Evolutionary conservation across 495 filamentous ascomycete genomes (phyloP).

Genomic region (Sordaria brevicollis): DNA sequence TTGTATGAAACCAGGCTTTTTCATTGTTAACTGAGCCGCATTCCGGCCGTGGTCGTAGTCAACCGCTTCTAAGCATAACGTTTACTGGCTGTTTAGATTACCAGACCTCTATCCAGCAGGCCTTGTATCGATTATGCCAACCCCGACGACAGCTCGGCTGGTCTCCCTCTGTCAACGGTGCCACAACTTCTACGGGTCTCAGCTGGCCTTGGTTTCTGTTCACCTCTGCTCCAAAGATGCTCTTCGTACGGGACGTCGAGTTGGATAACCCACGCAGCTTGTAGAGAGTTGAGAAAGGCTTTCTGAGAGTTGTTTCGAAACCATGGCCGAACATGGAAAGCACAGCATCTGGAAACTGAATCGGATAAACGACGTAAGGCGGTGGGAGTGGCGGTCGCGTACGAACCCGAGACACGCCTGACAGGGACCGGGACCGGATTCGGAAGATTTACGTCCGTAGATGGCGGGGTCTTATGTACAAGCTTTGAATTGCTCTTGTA

Average conservation of each 20-base stretch:
- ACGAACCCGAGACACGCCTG: background rate
- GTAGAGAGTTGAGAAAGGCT: no score
- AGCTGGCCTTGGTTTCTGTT: no score
- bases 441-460: background rate
- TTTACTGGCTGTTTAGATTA: background rate
- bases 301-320: no score
- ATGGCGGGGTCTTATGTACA: no score
- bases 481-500: no score
- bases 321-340: background rate
- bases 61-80: background rate
- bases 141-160: no score
- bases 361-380: background rate
- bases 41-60: background rate
- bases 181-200: no score
- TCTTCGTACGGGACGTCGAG: no score
- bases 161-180: no score
- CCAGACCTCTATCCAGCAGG: background rate
- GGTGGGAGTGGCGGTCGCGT: background rate
- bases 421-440: background rate
- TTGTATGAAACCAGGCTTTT: background rate
- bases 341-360: background rate
- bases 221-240: no score
- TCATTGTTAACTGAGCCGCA: background rate
- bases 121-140: no score
- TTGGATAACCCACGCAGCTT: no score